Conservation (phyloP, 2,329 filamentous ascomycete species). For the Trichophyton verrucosum region DNA sequence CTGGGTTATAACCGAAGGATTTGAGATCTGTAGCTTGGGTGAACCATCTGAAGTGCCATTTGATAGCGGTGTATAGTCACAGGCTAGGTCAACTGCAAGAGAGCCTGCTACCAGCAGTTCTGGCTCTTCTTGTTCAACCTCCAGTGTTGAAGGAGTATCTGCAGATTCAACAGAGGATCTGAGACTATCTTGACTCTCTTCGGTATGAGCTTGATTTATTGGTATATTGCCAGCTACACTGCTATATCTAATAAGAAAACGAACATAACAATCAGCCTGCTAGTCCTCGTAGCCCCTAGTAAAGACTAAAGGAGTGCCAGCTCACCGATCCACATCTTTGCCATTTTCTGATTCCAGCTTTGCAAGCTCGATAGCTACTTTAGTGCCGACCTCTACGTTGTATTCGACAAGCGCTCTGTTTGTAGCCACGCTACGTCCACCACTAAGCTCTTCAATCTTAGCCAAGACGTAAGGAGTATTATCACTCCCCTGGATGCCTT, state of each 20-base stretch:
- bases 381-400: constrained; percentile 54
- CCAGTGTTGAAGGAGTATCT: background rate
- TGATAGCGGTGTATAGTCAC: constrained; percentile 53
- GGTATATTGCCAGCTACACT: constrained; percentile 12
- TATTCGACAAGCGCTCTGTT: constrained; percentile 59
- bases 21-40: constrained; percentile 60
- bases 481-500: constrained; percentile 57
- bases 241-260: constrained; percentile 16
- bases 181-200: background rate
- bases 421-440: constrained; percentile 56
- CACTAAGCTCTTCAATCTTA: constrained; percentile 67
- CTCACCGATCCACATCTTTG: constrained; percentile 28
- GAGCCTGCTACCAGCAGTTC: constrained; percentile 85
- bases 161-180: background rate
- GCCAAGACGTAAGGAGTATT: constrained; percentile 76
- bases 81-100: constrained; percentile 75
- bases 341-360: constrained; percentile 37
- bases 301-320: constrained; percentile 16
- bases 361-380: constrained; percentile 50
- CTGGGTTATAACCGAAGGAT: constrained; percentile 67
- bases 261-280: constrained; percentile 22
- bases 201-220: constrained; percentile 12
- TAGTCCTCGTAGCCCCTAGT: constrained; percentile 9
- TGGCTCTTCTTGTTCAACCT: constrained; percentile 20
- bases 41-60: constrained; percentile 21